These are phyloP conservation scores for Salix arbutifolia DNA, from an alignment of 345 rosid species.

Conservation along the genomic window DNA sequence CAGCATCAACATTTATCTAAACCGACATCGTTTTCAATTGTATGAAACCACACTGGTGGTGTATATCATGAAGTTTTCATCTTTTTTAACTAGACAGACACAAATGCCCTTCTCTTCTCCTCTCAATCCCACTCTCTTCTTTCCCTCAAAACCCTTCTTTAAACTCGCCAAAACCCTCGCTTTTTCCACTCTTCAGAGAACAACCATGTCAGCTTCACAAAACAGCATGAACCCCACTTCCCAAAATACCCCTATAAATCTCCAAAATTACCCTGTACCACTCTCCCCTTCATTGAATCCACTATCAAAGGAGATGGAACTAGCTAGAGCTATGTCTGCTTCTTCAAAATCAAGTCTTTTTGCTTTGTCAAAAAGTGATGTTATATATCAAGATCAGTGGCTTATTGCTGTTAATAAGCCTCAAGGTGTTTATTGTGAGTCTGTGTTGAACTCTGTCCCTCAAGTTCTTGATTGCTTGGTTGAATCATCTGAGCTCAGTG, in stretches of 20 bases:
- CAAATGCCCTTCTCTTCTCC: slow-evolving; percentile 20
- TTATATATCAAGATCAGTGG: slow-evolving; percentile 80
- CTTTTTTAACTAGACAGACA: background rate
- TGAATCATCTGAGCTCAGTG: slow-evolving; percentile 7
- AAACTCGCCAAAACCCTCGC: slow-evolving; percentile 20
- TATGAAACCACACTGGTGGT: background rate
- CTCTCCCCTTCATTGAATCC: slow-evolving; percentile 64
- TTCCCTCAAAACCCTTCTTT: slow-evolving; percentile 20
- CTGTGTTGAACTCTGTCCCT: slow-evolving; percentile 53
- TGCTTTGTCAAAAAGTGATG: slow-evolving; percentile 37
- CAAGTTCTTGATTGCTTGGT: slow-evolving; percentile 28
- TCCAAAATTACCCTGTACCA: slow-evolving; percentile 57
- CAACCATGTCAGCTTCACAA: slow-evolving; percentile 22
- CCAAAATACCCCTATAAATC: slow-evolving; percentile 15
- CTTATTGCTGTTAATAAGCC: slow-evolving; percentile 79
- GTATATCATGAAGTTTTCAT: background rate
- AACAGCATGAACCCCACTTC: slow-evolving; percentile 7
- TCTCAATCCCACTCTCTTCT: slow-evolving; percentile 15
- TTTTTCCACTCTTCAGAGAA: background rate
- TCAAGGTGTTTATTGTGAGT: slow-evolving; percentile 73
- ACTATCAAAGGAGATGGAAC: slow-evolving; percentile 67
- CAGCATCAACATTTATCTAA: background rate
- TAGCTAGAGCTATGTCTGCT: slow-evolving; percentile 72
- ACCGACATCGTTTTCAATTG: background rate
- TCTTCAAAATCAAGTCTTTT: slow-evolving; percentile 68